Base-by-base conservation (phyloP, 257 asterid genomes). In the Buddleja alternifolia region DNA sequence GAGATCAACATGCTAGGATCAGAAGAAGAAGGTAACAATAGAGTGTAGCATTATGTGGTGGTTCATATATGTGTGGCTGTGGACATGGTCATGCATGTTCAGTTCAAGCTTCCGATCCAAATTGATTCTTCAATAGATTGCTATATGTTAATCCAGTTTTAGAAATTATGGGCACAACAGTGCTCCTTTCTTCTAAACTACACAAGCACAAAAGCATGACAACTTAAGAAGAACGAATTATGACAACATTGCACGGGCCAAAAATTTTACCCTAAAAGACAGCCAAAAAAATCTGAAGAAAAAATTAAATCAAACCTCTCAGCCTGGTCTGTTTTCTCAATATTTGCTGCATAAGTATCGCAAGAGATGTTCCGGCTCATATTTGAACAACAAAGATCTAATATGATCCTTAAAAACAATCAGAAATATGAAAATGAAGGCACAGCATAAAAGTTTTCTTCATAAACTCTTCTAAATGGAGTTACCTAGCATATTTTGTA, bases 41-140 rank as follows among this genome's bases (percentile, higher is more conserved):
- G 20, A 50, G 8, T 24, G 39, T 23, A n/a, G 14, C 63, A 40
- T 42, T 1, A 16, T 25, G 29, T 12, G 42, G 40, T 19, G 73
- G 40, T 16, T 1, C 10, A 29, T 7, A 45, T 63, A 44, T 45
- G 42, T 42, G 24, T 23, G 15, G 39, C 23, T 42, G 24, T 23
- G 15, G 39, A 29, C 6, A 44, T 24, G 32, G 39, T 21, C 45
- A 8, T 42, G 3, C 37, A 7, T 11, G n/a, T 20, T 8, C 6
- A 47, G 17, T 36, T 48, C 37, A 5, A 66, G 40, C 47, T 66
- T 58, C 46, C 16, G n/a, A 10, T 17, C 48, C 60, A 12, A n/a
- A 54, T 14, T n/a, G 36, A 23, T 57, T 64, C 67, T 68, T 42
- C 63, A 56, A 25, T 47, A 70, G 12, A 10, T 51, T 21, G 48